Conservation (phyloP, 2,329 filamentous ascomycete species). For the Fusarium newnesense region DNA sequence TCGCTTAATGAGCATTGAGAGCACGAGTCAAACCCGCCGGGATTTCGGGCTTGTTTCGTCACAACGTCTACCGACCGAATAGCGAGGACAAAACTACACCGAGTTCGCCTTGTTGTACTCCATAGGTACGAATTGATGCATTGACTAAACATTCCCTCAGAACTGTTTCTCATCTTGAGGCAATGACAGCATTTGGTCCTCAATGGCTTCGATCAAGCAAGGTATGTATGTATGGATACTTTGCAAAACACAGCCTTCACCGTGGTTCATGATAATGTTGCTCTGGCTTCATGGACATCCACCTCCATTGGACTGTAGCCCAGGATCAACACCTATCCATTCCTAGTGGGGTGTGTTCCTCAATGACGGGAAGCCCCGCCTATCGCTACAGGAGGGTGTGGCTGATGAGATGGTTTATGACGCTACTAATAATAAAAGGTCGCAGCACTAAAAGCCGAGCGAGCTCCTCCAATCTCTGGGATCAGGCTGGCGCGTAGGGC, state of each 20-base stretch:
- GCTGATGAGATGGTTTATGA: constrained; percentile 40
- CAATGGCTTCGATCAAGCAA: background rate
- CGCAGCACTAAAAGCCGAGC: constrained; percentile 32
- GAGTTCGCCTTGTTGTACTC: background rate
- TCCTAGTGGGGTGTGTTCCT: constrained; percentile 33
- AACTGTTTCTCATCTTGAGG: background rate
- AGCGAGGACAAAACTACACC: constrained; percentile 3
- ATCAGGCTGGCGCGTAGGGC: constrained; percentile 41
- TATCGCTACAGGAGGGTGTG: constrained; percentile 37
- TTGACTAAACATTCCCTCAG: background rate
- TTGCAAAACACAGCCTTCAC: constrained; percentile 35
- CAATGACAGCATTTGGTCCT: background rate
- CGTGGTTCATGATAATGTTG: constrained; percentile 27
- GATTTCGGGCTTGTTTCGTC: background rate
- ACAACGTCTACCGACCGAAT: background rate
- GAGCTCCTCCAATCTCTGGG: constrained; percentile 24
- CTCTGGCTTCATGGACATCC: background rate
- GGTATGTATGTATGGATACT: background rate
- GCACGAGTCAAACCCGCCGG: background rate
- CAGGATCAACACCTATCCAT: background rate
- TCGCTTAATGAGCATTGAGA: background rate
- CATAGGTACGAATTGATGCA: background rate
- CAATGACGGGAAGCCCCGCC: constrained; percentile 40
- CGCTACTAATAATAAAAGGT: constrained; percentile 42
- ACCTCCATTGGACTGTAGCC: background rate